These are phyloP conservation scores for Lanmaoa pseudosensibilis DNA, from an alignment of 768 basidiomycete species.

Conservation along the genomic window DNA sequence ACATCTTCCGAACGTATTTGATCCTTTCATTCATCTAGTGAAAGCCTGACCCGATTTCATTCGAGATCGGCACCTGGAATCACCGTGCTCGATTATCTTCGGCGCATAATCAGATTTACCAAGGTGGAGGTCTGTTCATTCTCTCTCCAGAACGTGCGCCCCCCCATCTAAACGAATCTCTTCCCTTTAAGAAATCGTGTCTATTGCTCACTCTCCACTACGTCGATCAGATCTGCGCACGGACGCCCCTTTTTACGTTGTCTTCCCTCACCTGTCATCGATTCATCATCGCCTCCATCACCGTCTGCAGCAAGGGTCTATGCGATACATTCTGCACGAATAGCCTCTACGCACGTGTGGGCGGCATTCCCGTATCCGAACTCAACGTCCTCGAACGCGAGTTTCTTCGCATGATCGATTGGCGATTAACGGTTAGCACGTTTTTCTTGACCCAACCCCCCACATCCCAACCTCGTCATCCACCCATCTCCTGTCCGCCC, in stretches of 20 bases:
- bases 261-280: constrained; percentile 97
- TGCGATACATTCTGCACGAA: constrained; percentile 97
- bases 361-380: constrained; percentile 88
- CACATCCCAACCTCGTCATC: constrained; percentile 6
- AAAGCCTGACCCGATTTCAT: constrained; percentile 94
- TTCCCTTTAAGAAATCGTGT: constrained; percentile 59
- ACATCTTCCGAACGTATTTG: constrained; percentile 17
- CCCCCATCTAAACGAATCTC: constrained; percentile 7
- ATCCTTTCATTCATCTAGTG: constrained; percentile 45
- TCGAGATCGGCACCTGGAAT: constrained; percentile 89
- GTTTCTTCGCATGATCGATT: constrained; percentile 88
- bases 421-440: constrained; percentile 85
- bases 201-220: constrained; percentile 84
- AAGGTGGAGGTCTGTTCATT: constrained; percentile 79
- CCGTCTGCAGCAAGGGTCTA: constrained; percentile 90
- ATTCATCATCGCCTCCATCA: constrained; percentile 92
- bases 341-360: constrained; percentile 91
- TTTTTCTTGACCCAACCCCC: constrained; percentile 28
- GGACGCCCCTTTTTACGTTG: constrained; percentile 85
- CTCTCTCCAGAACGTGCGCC: neutral
- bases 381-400: constrained; percentile 94
- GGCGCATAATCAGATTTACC: constrained; percentile 91
- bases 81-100: constrained; percentile 87
- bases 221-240: constrained; percentile 90
- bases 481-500: constrained; percentile 9